Evolutionary conservation across 2,329 filamentous ascomycete species (phyloP).

Genomic region (Diaporthe citri): DNA sequence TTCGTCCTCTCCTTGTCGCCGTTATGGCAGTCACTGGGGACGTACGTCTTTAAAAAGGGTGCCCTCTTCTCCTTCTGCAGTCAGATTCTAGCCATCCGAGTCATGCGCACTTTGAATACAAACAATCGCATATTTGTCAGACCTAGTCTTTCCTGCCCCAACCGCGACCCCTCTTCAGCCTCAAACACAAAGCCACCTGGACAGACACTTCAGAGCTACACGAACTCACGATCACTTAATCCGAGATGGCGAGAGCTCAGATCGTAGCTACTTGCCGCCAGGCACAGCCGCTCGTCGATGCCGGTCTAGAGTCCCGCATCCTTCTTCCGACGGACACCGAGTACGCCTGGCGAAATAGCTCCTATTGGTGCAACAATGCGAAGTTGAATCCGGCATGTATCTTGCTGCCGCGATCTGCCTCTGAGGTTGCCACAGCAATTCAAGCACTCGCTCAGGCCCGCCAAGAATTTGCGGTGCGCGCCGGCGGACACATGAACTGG

Average conservation of each 20-base stretch:
- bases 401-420: constrained; percentile 42
- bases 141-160: too few relatives aligned
- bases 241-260: not conserved
- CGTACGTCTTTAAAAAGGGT: too few relatives aligned
- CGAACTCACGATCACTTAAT: not conserved
- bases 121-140: too few relatives aligned
- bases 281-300: not conserved
- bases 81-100: too few relatives aligned
- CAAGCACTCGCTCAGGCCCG: constrained; percentile 48
- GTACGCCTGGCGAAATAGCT: not conserved
- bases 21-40: too few relatives aligned
- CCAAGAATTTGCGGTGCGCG: constrained; percentile 55
- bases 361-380: not conserved
- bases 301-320: not conserved
- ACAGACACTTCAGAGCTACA: not conserved
- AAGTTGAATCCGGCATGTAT: not conserved
- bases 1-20: not conserved
- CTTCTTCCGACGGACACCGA: not conserved
- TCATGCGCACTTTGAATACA: too few relatives aligned
- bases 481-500: constrained; percentile 53
- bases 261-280: not conserved
- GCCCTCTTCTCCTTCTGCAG: too few relatives aligned
- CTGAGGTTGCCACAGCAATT: constrained; percentile 53
- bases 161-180: not conserved
- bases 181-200: not conserved